phyloP scores from a whole-genome alignment of 176 grass and related monocot species.

The Phoenix dactylifera region DNA sequence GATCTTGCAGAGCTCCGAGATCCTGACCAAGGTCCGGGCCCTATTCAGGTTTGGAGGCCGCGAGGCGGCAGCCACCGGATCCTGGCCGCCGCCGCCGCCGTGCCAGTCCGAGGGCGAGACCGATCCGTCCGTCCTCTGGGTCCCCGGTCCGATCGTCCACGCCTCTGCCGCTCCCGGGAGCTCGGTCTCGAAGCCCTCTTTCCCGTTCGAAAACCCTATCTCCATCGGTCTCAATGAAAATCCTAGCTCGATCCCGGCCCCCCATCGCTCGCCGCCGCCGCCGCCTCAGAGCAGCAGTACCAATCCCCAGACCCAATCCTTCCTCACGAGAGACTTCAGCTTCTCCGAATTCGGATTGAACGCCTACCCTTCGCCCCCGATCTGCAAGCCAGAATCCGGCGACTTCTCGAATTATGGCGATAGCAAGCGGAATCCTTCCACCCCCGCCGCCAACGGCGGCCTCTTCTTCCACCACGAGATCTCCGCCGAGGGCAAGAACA shows the following conservation, averaged over 20 bases:
- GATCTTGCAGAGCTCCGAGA: conserved; percentile 14
- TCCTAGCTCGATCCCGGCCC: not conserved
- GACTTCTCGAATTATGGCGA: not conserved
- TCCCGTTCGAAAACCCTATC: not conserved
- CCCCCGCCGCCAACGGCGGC: not conserved
- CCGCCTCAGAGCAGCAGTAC: too few relatives aligned
- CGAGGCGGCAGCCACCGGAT: not conserved
- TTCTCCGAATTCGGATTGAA: too few relatives aligned
- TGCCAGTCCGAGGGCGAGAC: too few relatives aligned
- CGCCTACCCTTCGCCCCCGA: too few relatives aligned
- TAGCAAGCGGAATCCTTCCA: not conserved
- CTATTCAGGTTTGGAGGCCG: not conserved
- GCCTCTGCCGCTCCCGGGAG: too few relatives aligned
- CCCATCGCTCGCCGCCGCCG: not conserved
- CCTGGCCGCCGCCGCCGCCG: not conserved
- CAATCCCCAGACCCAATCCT: too few relatives aligned
- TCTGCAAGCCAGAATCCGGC: too few relatives aligned
- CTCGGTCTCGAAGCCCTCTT: not conserved
- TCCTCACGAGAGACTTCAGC: too few relatives aligned
- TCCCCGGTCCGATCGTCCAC: not conserved
- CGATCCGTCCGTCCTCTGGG: conserved; percentile 2
- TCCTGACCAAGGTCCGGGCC: not conserved
- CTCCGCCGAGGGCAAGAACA: not conserved
- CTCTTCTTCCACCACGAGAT: not conserved
- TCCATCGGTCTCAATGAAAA: not conserved